These are phyloP conservation scores for Podosphaera aphanis DNA, from an alignment of 2,329 filamentous ascomycete genomes.

Conservation along the genomic window DNA sequence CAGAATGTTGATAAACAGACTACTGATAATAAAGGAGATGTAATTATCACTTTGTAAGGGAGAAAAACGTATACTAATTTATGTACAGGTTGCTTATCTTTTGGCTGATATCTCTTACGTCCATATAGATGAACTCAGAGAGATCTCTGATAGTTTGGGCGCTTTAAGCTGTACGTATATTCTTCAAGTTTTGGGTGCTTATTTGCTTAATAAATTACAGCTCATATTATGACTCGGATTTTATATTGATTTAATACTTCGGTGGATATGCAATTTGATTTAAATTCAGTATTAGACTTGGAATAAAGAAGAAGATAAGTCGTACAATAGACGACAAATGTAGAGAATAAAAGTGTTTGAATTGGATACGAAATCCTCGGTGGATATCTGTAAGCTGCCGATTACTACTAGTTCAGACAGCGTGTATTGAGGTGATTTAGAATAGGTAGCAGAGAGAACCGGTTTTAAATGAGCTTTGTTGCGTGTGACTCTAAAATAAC, in stretches of 20 bases:
- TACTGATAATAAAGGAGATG: conserved; percentile 80
- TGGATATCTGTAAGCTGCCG: not conserved
- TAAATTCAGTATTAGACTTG: not conserved
- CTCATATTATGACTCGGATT: conserved; percentile 18
- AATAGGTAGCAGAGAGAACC: too few relatives aligned
- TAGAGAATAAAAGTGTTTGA: not conserved
- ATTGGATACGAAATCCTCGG: not conserved
- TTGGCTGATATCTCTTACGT: conserved; percentile 95
- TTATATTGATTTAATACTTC: conserved; percentile 14
- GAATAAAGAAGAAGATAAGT: not conserved
- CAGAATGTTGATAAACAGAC: conserved; percentile 99
- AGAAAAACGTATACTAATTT: conserved; percentile 6
- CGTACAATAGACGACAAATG: not conserved
- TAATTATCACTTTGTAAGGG: conserved; percentile 19
- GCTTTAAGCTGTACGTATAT: conserved; percentile 49
- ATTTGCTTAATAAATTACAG: conserved; percentile 6
- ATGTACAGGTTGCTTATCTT: conserved; percentile 53
- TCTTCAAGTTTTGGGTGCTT: too few relatives aligned
- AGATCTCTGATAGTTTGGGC: conserved; percentile 65
- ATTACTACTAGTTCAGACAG: too few relatives aligned
- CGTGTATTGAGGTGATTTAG: too few relatives aligned
- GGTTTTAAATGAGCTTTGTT: too few relatives aligned
- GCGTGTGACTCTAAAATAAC: too few relatives aligned
- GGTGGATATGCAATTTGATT: conserved; percentile 11
- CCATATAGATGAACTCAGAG: conserved; percentile 56